Evolutionary conservation across 2,329 filamentous ascomycete species (phyloP), one percentile per base, ranked within the genome.

Genomic region (Phyllosticta paracitricarpa): DNA sequence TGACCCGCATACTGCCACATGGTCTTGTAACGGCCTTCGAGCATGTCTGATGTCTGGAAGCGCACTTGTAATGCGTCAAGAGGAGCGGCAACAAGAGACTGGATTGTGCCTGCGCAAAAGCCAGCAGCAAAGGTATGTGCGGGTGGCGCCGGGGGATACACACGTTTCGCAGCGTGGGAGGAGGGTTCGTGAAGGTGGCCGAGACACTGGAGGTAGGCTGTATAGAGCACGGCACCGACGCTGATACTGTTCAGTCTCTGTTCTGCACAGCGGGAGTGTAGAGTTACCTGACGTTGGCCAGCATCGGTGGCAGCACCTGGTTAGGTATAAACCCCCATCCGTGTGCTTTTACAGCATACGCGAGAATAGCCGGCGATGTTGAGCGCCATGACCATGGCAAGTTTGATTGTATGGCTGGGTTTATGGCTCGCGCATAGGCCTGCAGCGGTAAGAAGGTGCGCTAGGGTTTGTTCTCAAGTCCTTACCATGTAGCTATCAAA

Each of bases 251-350:
- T 61, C 24, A 61, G 54, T 22, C 19, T 9, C 17, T 28, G 30
- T 9, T 12, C 54, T 28, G 24, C 51, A 14, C 51, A 28, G 48
- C 66, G 74, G 2, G 12, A 22, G 53, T 30, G 33, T 4, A 9
- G 10, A 40, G 4, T 64, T 71, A 82, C 79, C 82, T 84, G 0
- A 89, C 82, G 66, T 91, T 92, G 35, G 88, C 89, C 19, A 90
- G 76, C 52, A 91, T 77, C 14, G 89, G 89, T 52, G 89, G 88
- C 22, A 91, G 74, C n/a, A 91, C 84, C 75, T 91, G 87, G 64
- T 89, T 85, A 0, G 87, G 88, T 10, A 92, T 80, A 59, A 91
- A 85, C 22, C 79, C 76, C 88, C 88, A 91, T 57, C 89, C 89
- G 62, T 90, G 79, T n/a, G 84, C 81, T 57, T 77, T 79, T 48